Conservation (phyloP, 257 asterid genomes). For the Anisodus acutangulus region DNA sequence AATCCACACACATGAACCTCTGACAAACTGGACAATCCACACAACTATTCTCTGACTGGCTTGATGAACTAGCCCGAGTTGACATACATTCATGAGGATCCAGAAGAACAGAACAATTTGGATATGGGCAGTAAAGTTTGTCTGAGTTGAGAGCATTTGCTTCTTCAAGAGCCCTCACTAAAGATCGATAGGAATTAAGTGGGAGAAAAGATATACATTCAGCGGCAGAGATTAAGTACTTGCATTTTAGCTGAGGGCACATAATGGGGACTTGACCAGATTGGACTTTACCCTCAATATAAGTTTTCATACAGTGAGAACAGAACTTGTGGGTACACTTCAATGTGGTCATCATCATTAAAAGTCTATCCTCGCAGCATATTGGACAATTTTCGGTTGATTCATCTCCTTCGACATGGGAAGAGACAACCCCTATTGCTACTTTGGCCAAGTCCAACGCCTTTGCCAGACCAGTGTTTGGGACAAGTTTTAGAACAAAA, state of each 20-base stretch:
- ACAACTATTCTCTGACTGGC: slow-evolving; percentile 58
- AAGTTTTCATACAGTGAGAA: slow-evolving; percentile 83
- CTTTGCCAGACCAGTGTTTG: slow-evolving; percentile 43
- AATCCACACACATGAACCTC: slow-evolving; percentile 70
- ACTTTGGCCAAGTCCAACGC: slow-evolving; percentile 76
- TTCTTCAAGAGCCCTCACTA: slow-evolving; percentile 66
- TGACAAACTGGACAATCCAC: slow-evolving; percentile 83
- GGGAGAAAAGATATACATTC: slow-evolving; percentile 79
- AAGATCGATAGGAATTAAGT: slow-evolving; percentile 59
- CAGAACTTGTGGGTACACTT: slow-evolving; percentile 93
- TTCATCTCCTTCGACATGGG: slow-evolving; percentile 47
- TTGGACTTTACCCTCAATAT: slow-evolving; percentile 72
- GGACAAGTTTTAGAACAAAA: slow-evolving; percentile 60
- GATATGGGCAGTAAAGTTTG: slow-evolving; percentile 66
- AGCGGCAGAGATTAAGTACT: slow-evolving; percentile 59
- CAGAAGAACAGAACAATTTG: slow-evolving; percentile 72
- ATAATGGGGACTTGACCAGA: slow-evolving; percentile 64
- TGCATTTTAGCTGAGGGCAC: slow-evolving; percentile 85
- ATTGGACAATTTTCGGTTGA: slow-evolving; percentile 67
- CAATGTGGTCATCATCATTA: slow-evolving; percentile 65
- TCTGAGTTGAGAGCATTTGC: slow-evolving; percentile 50
- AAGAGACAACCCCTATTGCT: slow-evolving; percentile 78
- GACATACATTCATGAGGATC: slow-evolving; percentile 72
- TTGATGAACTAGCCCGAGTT: slow-evolving; percentile 57
- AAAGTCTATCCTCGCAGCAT: slow-evolving; percentile 79